Evolutionary conservation across 208 protist genomes (phyloP), one percentile per base, ranked within the genome.

Genomic region (Leishmania mexicana): DNA sequence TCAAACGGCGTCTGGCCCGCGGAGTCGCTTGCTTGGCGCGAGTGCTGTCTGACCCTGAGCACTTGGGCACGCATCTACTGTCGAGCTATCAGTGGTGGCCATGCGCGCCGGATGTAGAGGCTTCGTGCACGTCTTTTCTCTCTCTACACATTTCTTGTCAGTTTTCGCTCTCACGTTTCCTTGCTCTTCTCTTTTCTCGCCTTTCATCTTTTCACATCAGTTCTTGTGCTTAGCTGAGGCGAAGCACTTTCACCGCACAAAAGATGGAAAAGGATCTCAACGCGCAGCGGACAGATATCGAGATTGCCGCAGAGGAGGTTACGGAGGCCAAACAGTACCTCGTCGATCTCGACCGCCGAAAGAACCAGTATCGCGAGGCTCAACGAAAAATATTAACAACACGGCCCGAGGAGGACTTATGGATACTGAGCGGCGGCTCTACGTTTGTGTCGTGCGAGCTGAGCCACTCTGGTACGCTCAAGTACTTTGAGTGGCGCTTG

Each of bases 401-500:
- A 7, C 78, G 60, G 28, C 83, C 76, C 3, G 82, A 90, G 62
- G 94, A 95, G 24, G 85, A 93, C 45, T 19, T 95, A 11, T 97
- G 90, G 89, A 62, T 97, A 21, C 87, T 97, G 7, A 95, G 94
- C 78, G 91, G 89, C 67, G 92, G 89, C 17, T 92, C 88, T 54
- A 95, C 93, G 19, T 96, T 97, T 86, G 94, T 97, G 13, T 88
- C 79, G 24, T 94, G 91, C 60, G 89, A 95, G 75, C 80, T 97
- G 49, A 81, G 79, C 72, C 79, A 87, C 78, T 42, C 78, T 38
- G 87, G 87, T 49, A 94, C 91, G 24, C 79, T 95, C 15, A 79
- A 83, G 74, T 96, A 87, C 80, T 83, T 97, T 21, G 87, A 90
- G 15, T 92, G 89, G 90, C 89, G 87, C 51, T 83, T 95, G 68